Evolutionary conservation across 495 filamentous ascomycete species (phyloP), one percentile per base, ranked within the genome.

Genomic region (Tuber magnatum): DNA sequence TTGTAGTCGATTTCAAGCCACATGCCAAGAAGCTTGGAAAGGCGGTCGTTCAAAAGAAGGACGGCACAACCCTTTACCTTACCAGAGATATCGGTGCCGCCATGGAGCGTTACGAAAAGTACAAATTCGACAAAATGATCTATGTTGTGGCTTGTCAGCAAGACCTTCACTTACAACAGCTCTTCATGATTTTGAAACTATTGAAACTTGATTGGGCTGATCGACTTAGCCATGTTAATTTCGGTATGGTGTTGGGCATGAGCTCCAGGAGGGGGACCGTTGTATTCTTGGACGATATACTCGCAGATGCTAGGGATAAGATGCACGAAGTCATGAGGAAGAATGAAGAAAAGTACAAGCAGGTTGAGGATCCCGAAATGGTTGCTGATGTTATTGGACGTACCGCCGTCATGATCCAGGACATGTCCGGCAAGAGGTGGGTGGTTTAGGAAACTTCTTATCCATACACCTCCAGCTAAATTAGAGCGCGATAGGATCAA

Each of bases 1-100:
- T 93, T 71, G 92, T 97, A 77, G 90, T 97, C 74, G 92, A 99
- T 83, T 92, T 99, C 77, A 88, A 88, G 71, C 93, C 94, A 83
- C 89, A 93, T 75, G 86, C 85, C 72, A 89, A 89, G 84, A 86
- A 86, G 73, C 85, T 90, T 79, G 88, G 82, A 74, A 86, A 85
- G 80, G 85, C 87, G 2, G 85, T 91, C 41, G 84, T 90, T 73
- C 84, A 87, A 78, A 89, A 90, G 83, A 86, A 85, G 75, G 88
- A 90, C 73, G 89, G 89, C 69, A 90, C 88, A 9, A 88, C 88
- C 20, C 84, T 90, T 42, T 91, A 91, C 76, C 86, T 91, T 48
- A 90, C 89, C 44, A 88, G 90, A 71, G 89, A 91, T 82, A 89
- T 91, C 71, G 87, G 87, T 73, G 89, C 90, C 77, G 87, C 90